Percentiles rank a stretch among this genome's conserved stretches.
These are phyloP conservation scores for Spiraea crenata DNA, from an alignment of 331 rosid species.

Conservation along the genomic window DNA sequence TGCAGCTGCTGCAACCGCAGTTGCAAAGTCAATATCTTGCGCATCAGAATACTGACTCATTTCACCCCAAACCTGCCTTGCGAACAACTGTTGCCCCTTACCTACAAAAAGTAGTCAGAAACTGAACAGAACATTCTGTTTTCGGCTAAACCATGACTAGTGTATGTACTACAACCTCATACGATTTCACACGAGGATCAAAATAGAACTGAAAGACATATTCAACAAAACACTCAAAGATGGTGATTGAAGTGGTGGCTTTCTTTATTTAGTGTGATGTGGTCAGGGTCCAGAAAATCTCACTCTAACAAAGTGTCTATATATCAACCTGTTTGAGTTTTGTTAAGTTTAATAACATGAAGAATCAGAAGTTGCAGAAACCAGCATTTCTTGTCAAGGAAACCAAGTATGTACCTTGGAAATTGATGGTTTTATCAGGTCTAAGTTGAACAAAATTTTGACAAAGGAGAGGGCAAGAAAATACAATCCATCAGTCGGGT, in stretches of 20 bases:
- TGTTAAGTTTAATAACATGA: background rate
- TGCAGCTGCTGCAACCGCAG: conserved; percentile 65
- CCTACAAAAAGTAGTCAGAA: background rate
- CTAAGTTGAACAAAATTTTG: background rate
- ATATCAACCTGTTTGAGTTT: background rate
- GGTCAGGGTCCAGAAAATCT: conserved; percentile 34
- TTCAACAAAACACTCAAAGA: too few species aligned
- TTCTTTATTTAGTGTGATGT: conserved; percentile 20
- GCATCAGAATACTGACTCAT: conserved; percentile 25
- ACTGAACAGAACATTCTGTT: conserved; percentile 5
- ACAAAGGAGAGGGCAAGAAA: conserved; percentile 6
- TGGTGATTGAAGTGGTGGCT: conserved; percentile 10
- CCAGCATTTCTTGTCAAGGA: background rate
- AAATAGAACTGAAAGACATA: background rate
- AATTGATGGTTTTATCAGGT: background rate
- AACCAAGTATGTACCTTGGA: conserved; percentile 5
- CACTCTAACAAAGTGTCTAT: conserved; percentile 29
- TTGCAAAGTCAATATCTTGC: conserved; percentile 43
- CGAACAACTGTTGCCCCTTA: conserved; percentile 21
- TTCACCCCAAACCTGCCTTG: conserved; percentile 17
- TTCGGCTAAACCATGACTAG: background rate
- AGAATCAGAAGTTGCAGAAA: conserved; percentile 3
- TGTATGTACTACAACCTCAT: background rate
- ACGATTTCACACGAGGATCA: background rate
- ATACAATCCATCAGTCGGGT: background rate